A percentile compares a stretch with the other conserved stretches of the same genome.
Conservation (phyloP, 208 protist genomes). For the Phytomonas sp. region DNA sequence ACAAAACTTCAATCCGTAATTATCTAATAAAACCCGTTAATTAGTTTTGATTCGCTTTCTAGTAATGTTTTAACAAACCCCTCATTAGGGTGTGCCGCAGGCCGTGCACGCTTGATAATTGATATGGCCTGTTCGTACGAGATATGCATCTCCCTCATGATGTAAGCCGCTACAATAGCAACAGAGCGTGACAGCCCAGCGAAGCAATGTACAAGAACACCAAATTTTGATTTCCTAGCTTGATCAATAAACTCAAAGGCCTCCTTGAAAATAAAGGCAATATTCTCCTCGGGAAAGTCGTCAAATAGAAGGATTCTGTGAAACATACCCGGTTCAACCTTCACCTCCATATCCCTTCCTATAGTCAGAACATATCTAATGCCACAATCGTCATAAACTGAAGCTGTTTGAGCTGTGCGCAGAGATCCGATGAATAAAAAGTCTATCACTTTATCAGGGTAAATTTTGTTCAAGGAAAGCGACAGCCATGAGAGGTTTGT, state of each 20-base stretch:
- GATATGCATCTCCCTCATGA: slow-evolving; percentile 66
- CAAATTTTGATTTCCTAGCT: slow-evolving; percentile 39
- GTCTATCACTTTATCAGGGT: slow-evolving; percentile 82
- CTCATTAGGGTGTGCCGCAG: slow-evolving; percentile 69
- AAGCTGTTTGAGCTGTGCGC: slow-evolving; percentile 71
- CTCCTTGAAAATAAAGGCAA: slow-evolving; percentile 47
- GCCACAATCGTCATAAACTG: slow-evolving; percentile 74
- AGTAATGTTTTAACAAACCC: slow-evolving; percentile 46
- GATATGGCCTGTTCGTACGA: slow-evolving; percentile 55
- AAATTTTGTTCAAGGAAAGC: slow-evolving; percentile 81
- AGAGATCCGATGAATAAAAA: slow-evolving; percentile 81
- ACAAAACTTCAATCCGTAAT: not conserved
- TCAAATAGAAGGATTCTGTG: slow-evolving; percentile 66
- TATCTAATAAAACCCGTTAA: slow-evolving; percentile 1
- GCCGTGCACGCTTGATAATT: slow-evolving; percentile 50
- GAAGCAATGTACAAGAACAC: slow-evolving; percentile 87
- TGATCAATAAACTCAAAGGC: slow-evolving; percentile 79
- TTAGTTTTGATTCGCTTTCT: not conserved
- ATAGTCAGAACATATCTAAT: slow-evolving; percentile 77
- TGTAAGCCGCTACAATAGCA: slow-evolving; percentile 71
- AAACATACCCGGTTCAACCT: slow-evolving; percentile 63
- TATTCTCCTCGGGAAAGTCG: slow-evolving; percentile 68
- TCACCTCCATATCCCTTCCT: slow-evolving; percentile 54
- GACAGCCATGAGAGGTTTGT: slow-evolving; percentile 45
- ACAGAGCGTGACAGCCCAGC: slow-evolving; percentile 85